These are phyloP conservation scores for Pulveroboletus sp. DNA, from an alignment of 1,284 basidiomycete species.

Conservation along the genomic window DNA sequence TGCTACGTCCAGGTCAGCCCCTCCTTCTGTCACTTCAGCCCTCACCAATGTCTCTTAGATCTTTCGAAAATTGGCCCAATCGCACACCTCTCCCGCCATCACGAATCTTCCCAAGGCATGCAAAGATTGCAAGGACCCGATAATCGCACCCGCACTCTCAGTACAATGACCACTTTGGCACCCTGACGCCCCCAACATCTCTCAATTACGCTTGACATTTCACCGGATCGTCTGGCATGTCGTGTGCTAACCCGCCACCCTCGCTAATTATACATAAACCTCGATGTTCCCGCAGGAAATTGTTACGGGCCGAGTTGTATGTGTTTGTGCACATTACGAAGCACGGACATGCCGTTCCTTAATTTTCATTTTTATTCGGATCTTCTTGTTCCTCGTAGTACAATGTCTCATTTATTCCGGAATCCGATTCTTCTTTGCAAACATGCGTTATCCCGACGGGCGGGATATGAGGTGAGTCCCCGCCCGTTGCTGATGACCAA, in stretches of 20 bases:
- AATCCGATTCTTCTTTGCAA: conserved; percentile 1
- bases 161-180: conserved; percentile 24
- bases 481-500: not conserved
- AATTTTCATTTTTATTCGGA: conserved; percentile 13
- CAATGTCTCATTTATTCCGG: not conserved
- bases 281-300: conserved; percentile 21
- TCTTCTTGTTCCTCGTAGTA: conserved; percentile 13
- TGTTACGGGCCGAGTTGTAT: conserved; percentile 14
- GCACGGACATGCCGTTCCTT: conserved; percentile 18
- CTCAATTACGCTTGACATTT: not conserved
- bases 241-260: conserved; percentile 14
- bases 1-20: conserved; percentile 66
- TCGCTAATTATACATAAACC: conserved; percentile 14
- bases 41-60: conserved; percentile 20
- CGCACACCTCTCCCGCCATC: conserved; percentile 8
- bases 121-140: conserved; percentile 25
- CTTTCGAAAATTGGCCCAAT: conserved; percentile 35
- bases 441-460: not conserved
- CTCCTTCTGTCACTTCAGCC: not conserved
- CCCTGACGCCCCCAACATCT: not conserved
- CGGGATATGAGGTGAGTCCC: conserved; percentile 18
- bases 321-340: conserved; percentile 17
- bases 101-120: conserved; percentile 18
- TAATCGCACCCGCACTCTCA: conserved; percentile 18
- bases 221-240: conserved; percentile 22